Base-by-base conservation (phyloP, 1,139 yeast species). In the Wickerhamomyces sp. region DNA sequence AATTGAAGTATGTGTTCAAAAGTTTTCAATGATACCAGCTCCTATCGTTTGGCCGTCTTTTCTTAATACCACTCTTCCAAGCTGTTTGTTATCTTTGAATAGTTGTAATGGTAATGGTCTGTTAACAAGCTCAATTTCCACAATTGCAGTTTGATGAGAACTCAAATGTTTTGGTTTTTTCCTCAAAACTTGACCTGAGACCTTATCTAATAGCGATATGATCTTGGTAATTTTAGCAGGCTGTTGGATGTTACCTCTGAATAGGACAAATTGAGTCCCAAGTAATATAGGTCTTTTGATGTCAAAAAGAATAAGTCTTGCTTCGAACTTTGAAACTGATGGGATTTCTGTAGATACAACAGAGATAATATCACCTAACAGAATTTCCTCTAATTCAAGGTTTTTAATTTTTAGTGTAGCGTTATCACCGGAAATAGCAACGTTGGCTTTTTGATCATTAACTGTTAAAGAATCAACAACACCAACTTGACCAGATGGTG, bases 11-110 rank as follows among this genome's bases (percentile, higher is more conserved):
- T 76, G 7, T 10, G 32, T 15, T 38, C 26, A 36, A 17, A 45
- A 33, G 20, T 39, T 43, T 38, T 54, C 57, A 20, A 81, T 79
- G 2, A 69, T 70, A 22, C 97, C 97, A 0, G 97, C 96, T 9
- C 95, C 97, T 36, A 92, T 74, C 0, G 97, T 88, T 22, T 69
- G 58, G 3, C 97, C 97, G 51, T 87, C 96, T 52, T 83, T 78
- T 56, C 98, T 78, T 33, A 92, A 63, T 7, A 94, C 92, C 19
- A 92, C 68, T 52, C 96, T 73, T 2, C 97, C 96, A 35, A 92
- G 65, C 30, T 76, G 76, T 50, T 72, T 72, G 56, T 80, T 79
- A 35, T 81, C 76, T 12, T 64, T 64, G 51, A 73, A 82, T 18
- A 71, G 68, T 24, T 88, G 70, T 36, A 87, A 56, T 2, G 96